These are phyloP conservation scores for Chalciporus sphaerocephalus DNA, from an alignment of 768 basidiomycete species.

Conservation along the genomic window DNA sequence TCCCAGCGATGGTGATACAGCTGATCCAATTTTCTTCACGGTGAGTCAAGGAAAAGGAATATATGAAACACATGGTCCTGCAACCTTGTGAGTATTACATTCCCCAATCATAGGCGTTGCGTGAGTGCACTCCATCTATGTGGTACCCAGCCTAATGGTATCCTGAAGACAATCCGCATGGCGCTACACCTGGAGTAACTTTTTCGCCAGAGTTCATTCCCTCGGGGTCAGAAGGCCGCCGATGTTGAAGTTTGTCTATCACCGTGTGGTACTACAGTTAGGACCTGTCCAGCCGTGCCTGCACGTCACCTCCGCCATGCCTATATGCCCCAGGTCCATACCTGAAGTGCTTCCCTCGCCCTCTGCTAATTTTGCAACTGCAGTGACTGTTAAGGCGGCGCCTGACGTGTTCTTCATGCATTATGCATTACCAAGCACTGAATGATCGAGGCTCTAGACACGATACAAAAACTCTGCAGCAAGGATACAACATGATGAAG, in stretches of 20 bases:
- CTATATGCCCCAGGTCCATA: slow-evolving; percentile 36
- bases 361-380: slow-evolving; percentile 95
- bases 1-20: background rate
- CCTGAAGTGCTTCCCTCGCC: slow-evolving; percentile 30
- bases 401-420: no score
- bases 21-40: background rate
- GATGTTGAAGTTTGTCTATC: background rate
- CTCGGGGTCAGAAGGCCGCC: background rate
- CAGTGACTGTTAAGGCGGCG: slow-evolving; percentile 95
- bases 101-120: no score
- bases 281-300: slow-evolving; percentile 94
- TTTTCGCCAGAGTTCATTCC: background rate
- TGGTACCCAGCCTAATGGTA: no score
- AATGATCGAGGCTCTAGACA: no score
- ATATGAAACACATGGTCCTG: background rate
- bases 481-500: no score
- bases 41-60: no score
- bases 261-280: slow-evolving; percentile 55
- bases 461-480: no score
- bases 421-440: no score
- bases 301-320: slow-evolving; percentile 81
- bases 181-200: background rate
- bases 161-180: background rate
- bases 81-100: background rate
- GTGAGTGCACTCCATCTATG: background rate